Evolutionary conservation across 768 basidiomycete genomes (phyloP), one percentile per base, ranked within the genome.

Genomic region (Dendrothele bispora): DNA sequence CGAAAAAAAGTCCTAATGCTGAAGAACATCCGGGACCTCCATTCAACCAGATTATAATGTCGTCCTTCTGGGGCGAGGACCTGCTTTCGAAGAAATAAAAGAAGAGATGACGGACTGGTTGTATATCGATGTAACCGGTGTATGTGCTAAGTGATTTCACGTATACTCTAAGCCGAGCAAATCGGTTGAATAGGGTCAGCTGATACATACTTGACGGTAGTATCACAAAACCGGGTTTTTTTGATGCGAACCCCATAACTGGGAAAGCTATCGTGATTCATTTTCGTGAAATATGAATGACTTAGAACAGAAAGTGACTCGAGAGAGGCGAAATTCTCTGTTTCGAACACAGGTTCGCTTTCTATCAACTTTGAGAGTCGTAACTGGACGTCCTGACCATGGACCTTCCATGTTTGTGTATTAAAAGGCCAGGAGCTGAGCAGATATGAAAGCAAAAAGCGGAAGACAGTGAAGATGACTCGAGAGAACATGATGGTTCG

Each of bases 21-120:
- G 68, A 62, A 45, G 52, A 51, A 15, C 49, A 52, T n/a, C 55
- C 55, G 52, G 40, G 39, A 52, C 80, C 79, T 49, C 77, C 75
- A 44, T 74, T 73, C 36, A 68, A 67, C 71, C 72, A 72, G 49
- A 73, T 64, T n/a, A 73, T 57, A 39, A 71, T 61, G 20, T 73
- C 71, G 55, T 71, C 71, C 12, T 48, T 61, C 7, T 56, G 59
- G 27, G 74, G 73, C 30, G 71, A 57, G 28, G 59, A 63, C 40
- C 80, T 59, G 38, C 71, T 74, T 58, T 80, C 74, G 56, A 78
- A 80, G 54, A 78, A 79, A 61, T 75, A 75, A 64, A 78, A 77
- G 51, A 72, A 72, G 7, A 74, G 28, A 43, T 73, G 73, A 21
- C 70, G 61, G 15, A 69, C 70, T n/a, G n/a, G n/a, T 42, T 71